Conservation (phyloP, 495 filamentous ascomycete species). For the Trichodelitschia bisporula region DNA sequence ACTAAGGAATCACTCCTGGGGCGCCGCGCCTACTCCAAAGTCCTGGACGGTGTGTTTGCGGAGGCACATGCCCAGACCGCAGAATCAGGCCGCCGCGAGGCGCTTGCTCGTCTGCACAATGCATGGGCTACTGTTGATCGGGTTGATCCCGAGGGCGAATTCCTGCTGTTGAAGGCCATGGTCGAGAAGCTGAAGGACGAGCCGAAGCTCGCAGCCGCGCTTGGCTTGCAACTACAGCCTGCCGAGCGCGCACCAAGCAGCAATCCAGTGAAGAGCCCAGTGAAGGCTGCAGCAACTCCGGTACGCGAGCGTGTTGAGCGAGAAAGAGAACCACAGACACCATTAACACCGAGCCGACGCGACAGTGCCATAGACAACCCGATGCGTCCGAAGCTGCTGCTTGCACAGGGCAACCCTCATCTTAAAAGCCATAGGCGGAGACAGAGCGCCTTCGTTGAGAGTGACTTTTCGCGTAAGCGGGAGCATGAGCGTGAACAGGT, state of each 20-base stretch:
- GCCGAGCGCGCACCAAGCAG: conserved; percentile 7
- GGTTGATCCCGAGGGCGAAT: conserved; percentile 76
- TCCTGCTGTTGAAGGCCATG: conserved; percentile 50
- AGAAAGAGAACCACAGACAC: no score
- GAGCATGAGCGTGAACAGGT: no score
- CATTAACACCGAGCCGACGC: no score
- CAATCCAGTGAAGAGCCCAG: conserved; percentile 6
- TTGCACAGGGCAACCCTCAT: conserved; percentile 68
- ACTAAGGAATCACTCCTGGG: conserved; percentile 61
- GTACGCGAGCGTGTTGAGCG: no score
- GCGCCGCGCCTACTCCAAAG: conserved; percentile 51
- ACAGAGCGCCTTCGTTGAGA: conserved; percentile 25
- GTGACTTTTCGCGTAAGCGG: no score
- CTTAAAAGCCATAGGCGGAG: conserved; percentile 51
- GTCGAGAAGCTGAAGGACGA: conserved; percentile 30
- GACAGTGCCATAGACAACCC: neutral
- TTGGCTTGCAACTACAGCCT: conserved; percentile 9
- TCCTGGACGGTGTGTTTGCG: conserved; percentile 55
- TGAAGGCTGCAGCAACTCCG: no score
- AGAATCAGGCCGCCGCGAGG: conserved; percentile 49
- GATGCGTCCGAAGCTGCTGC: conserved; percentile 35
- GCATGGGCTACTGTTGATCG: conserved; percentile 68
- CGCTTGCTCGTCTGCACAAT: conserved; percentile 51
- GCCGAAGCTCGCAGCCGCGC: conserved; percentile 13
- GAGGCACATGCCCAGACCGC: conserved; percentile 63